phyloP scores from a whole-genome alignment of 805 yeast genomes.

The Torulaspora microellipsoides region DNA sequence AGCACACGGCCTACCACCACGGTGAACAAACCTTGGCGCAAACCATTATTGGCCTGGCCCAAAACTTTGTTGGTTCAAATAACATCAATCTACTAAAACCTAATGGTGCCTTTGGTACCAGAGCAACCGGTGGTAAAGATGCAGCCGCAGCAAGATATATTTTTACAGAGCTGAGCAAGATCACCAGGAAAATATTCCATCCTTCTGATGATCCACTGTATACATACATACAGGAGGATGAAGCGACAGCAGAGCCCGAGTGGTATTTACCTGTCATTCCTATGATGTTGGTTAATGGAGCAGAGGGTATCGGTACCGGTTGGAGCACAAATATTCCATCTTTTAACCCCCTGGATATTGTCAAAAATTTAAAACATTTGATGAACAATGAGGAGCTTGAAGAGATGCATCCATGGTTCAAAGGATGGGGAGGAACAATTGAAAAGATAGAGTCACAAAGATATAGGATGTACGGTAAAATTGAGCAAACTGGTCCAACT shows the following conservation, averaged over 20 bases:
- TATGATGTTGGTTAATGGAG: conserved; percentile 89
- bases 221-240: conserved; percentile 86
- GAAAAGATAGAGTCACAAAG: conserved; percentile 61
- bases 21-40: conserved; percentile 86
- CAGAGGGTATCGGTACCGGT: conserved; percentile 98
- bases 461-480: conserved; percentile 71
- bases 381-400: conserved; percentile 67
- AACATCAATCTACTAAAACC: conserved; percentile 82
- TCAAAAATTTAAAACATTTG: conserved; percentile 63
- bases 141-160: conserved; percentile 98
- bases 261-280: conserved; percentile 95
- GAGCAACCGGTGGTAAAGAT: conserved; percentile 97
- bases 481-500: conserved; percentile 73
- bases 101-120: conserved; percentile 92
- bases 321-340: conserved; percentile 95
- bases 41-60: conserved; percentile 92
- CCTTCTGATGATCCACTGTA: conserved; percentile 75
- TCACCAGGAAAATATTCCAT: conserved; percentile 74
- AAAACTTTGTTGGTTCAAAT: conserved; percentile 89
- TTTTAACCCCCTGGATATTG: conserved; percentile 81
- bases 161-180: conserved; percentile 72
- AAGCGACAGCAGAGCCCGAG: conserved; percentile 88
- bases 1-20: conserved; percentile 89
- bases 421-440: conserved; percentile 89
- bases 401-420: conserved; percentile 87